These are phyloP conservation scores for Eragrostis tef DNA, from an alignment of 202 grass and related monocot genomes.

Conservation along the genomic window DNA sequence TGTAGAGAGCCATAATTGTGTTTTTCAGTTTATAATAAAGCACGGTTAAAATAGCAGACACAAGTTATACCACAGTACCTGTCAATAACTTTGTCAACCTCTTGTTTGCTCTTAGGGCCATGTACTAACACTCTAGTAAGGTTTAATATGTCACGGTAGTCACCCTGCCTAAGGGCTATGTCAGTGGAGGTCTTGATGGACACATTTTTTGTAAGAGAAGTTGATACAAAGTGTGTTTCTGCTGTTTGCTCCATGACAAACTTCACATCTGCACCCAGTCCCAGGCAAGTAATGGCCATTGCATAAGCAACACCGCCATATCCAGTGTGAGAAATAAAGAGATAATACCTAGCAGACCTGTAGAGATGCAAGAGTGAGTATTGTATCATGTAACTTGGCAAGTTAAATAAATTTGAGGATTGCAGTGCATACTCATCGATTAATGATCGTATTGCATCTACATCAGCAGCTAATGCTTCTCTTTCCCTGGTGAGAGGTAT, in stretches of 20 bases:
- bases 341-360: constrained; percentile 86
- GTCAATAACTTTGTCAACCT: constrained; percentile 82
- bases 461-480: constrained; percentile 90
- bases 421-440: constrained; percentile 64
- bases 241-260: constrained; percentile 82
- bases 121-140: constrained; percentile 88
- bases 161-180: constrained; percentile 76
- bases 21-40: constrained; percentile 44
- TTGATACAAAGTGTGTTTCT: constrained; percentile 91
- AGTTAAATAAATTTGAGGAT: constrained; percentile 26
- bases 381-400: constrained; percentile 15
- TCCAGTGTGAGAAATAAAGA: constrained; percentile 94
- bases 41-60: constrained; percentile 12
- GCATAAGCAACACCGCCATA: constrained; percentile 94
- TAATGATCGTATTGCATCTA: constrained; percentile 90
- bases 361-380: constrained; percentile 46
- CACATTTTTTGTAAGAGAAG: constrained; percentile 58
- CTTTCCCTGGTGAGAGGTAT: constrained; percentile 95
- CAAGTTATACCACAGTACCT: constrained; percentile 55
- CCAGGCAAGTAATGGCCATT: constrained; percentile 88
- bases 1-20: neutral
- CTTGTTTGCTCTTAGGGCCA: constrained; percentile 95
- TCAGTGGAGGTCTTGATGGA: constrained; percentile 58
- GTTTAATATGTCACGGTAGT: constrained; percentile 96
- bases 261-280: constrained; percentile 73